Evolutionary conservation across 345 rosid genomes (phyloP).

Genomic region (Cardamine occulta): DNA sequence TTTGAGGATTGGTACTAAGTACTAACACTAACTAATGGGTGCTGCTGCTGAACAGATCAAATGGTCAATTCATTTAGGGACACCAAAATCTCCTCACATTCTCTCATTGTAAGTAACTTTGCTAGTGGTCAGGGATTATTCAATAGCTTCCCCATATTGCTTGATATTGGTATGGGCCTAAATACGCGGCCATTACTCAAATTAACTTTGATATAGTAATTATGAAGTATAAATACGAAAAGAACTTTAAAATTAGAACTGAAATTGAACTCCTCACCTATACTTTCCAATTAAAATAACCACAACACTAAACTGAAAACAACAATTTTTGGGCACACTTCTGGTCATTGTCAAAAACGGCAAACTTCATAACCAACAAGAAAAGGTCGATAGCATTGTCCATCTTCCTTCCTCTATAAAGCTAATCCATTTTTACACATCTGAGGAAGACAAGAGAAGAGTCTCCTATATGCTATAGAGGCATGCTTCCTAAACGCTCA

Average conservation of each 20-base stretch:
- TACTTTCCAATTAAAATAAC: neutral
- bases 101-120: neutral
- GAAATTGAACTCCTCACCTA: neutral
- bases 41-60: neutral
- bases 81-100: neutral
- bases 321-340: neutral
- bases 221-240: neutral
- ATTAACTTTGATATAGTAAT: neutral
- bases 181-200: neutral
- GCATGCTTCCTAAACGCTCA: no score
- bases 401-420: neutral
- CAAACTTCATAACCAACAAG: neutral
- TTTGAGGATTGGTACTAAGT: neutral
- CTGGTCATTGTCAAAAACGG: neutral
- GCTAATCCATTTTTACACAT: neutral
- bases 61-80: neutral
- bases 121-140: neutral
- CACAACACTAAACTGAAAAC: neutral
- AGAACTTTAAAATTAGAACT: neutral
- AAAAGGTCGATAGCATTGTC: neutral
- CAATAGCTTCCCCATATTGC: neutral
- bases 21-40: neutral
- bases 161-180: conserved; percentile 4
- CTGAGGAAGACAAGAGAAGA: no score
- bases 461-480: no score